Base-by-base conservation (phyloP, 768 basidiomycete species). In the Leucosporidium yakuticum region DNA sequence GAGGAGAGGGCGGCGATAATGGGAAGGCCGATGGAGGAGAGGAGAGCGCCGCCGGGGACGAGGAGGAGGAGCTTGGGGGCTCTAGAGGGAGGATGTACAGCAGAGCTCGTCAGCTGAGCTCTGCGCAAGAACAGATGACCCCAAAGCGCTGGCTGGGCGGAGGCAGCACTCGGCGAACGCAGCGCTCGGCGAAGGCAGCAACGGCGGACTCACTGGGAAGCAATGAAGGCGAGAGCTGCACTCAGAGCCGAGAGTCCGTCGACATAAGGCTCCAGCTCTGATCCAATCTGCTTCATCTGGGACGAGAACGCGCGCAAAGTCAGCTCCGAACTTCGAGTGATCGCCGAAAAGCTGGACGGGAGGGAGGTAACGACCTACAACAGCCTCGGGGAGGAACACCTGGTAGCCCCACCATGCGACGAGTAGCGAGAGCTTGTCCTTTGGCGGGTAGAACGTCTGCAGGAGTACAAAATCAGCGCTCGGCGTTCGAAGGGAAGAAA, bases 351-450 rank as follows among this genome's bases (percentile, higher is more conserved):
- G 39, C 12, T 36, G 34, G 34, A 6, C 12, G n/a, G n/a, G n/a
- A 5, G 34, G 11, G 2, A 8, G 14, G 14, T 3, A 56, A 17
- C 21, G 8, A 31, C 66, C 19, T 21, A 67, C 66, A 25, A 67
- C 32, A 34, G 11, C 25, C 34, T 67, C 58, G 2, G 66, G 66
- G 9, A 67, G 29, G 54, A 58, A 67, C 1, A 67, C 25, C 49
- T 67, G 61, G 49, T 67, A 67, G 2, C 66, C 66, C 66, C 66
- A 67, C 66, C 66, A 67, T 1, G 66, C 53, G 2, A 27, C 55
- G 12, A 55, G 25, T 3, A 63, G 21, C 4, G 56, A 58, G 34
- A 67, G 15, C 12, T 44, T 21, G 57, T 67, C 66, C 27, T 39
- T 59, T 0, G 55, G 61, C 21, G 66, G 66, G 23, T 44, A 27